Evolutionary conservation across 2,329 filamentous ascomycete genomes (phyloP).

Genomic region (Hypoxylon sp.): DNA sequence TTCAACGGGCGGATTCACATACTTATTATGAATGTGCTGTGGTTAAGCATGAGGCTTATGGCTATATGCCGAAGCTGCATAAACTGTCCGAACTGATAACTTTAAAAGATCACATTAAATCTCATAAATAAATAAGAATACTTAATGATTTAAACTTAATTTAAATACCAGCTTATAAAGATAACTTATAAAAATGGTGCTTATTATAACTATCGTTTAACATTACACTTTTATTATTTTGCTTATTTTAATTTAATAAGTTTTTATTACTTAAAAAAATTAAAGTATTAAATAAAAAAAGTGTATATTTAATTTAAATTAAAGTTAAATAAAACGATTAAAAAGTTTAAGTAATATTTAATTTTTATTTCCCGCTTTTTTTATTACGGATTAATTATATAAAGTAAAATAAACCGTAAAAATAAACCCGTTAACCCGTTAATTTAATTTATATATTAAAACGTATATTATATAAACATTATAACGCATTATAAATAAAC

Average conservation of each 20-base stretch:
- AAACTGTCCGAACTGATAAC: slow-evolving; percentile 3
- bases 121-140: not conserved
- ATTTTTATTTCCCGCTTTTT: not conserved
- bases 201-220: slow-evolving; percentile 16
- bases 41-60: not conserved
- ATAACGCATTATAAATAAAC: no score
- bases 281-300: not conserved
- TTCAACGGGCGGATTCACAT: not conserved
- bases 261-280: slow-evolving; percentile 7
- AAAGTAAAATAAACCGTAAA: no score
- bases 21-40: not conserved
- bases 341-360: slow-evolving; percentile 3
- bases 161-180: slow-evolving; percentile 5
- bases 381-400: slow-evolving; percentile 3
- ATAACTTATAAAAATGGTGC: slow-evolving; percentile 21
- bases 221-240: not conserved
- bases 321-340: slow-evolving; percentile 21
- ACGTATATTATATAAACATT: no score
- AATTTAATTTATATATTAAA: no score
- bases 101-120: not conserved
- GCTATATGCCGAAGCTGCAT: slow-evolving; percentile 7
- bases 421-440: no score
- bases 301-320: slow-evolving; percentile 5
- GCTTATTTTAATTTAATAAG: no score
- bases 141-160: not conserved